Conservation (phyloP, 495 filamentous ascomycete species). For the Lasiosphaeria hispida region DNA sequence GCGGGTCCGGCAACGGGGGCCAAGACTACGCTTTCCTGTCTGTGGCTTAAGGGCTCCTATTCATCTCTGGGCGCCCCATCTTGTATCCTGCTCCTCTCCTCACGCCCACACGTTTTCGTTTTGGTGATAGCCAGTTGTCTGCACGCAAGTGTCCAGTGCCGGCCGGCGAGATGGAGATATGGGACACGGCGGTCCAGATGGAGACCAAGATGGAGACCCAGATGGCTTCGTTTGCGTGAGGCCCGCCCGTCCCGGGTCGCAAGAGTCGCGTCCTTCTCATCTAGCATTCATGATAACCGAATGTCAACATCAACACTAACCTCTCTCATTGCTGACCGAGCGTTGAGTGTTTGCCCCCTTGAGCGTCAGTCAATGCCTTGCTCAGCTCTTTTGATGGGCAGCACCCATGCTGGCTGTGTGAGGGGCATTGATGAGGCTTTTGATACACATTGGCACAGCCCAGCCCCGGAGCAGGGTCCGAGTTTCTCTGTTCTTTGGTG, state of each 20-base stretch:
- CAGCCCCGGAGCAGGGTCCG: not conserved
- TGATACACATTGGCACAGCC: constrained; percentile 19
- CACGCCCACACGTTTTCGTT: too few relatives aligned
- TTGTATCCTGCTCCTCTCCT: not conserved
- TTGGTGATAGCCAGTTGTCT: too few relatives aligned
- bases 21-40: not conserved
- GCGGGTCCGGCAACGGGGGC: constrained; percentile 4
- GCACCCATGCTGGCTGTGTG: constrained; percentile 7
- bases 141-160: too few relatives aligned
- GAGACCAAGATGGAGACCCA: not conserved
- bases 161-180: too few relatives aligned
- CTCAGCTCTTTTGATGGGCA: too few relatives aligned
- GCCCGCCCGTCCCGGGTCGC: not conserved
- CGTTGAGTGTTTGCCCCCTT: too few relatives aligned
- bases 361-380: too few relatives aligned
- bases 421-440: constrained; percentile 19
- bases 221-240: not conserved
- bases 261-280: not conserved
- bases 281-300: not conserved
- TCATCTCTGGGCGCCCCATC: not conserved
- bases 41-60: not conserved
- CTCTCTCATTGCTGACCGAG: not conserved
- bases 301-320: not conserved
- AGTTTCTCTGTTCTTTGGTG: not conserved
- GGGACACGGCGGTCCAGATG: too few relatives aligned